Evolutionary conservation across 805 yeast genomes (phyloP), one percentile per base, ranked within the genome.

Genomic region (Cyberlindnera mycetangii): DNA sequence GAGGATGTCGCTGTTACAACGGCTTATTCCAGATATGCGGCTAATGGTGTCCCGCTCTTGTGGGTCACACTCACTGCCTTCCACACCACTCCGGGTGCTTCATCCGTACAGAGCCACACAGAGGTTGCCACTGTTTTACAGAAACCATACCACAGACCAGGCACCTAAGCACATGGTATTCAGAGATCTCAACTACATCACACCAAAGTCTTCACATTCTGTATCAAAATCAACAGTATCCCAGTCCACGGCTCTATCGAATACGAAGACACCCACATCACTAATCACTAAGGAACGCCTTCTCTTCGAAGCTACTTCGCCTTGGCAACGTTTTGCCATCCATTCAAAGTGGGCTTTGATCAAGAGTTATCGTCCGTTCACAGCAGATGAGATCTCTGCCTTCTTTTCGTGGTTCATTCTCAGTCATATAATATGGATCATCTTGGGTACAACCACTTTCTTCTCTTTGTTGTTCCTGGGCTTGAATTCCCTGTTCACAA

Each of bases 391-490:
- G 56, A 73, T 88, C 42, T 76, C 88, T 15, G 97, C 97, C 2
- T 70, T 90, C 51, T 83, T 89, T 54, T 85, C 96, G 10, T 90
- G 97, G 97, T 63, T 92, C 31, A 75, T 92, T 31, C 78, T 92
- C 56, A 93, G 96, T 2, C 93, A 90, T 63, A 79, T 86, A 1
- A 61, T 86, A 2, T 76, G 95, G 76, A 69, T 90, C 35, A 66
- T 89, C 12, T 67, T 89, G 28, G 97, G 90, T 1, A 89, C 98
- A 8, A 90, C 98, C 1, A 89, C 97, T 2, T 92, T 92, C 59
- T 78, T 89, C 41, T 89, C 96, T 10, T 67, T 90, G 33, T 70
- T 90, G 4, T 72, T 92, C 31, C 78, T 51, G 82, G 67, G 81
- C 83, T 2, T 70, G 80, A 59, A 89, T 86, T 61, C 96, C 1